Evolutionary conservation across 176 grass and related monocot species (phyloP).

Genomic region (Triticum monococcum): DNA sequence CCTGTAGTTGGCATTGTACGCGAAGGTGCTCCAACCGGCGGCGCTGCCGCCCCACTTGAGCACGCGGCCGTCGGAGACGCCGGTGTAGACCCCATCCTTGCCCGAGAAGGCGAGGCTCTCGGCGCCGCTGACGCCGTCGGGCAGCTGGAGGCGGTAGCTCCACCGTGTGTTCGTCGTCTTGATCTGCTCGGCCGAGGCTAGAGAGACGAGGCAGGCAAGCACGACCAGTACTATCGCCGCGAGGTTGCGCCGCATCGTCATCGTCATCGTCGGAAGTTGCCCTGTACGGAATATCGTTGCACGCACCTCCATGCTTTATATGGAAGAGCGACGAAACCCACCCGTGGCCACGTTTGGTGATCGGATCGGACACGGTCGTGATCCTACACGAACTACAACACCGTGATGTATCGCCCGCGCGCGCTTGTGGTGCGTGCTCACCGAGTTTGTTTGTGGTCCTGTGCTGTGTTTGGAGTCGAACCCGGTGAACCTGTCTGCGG

Average conservation of each 20-base stretch:
- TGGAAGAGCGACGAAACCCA: not conserved
- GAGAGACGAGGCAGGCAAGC: not conserved
- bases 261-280: not conserved
- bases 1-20: conserved; percentile 35
- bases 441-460: no score
- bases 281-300: not conserved
- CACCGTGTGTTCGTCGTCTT: conserved; percentile 24
- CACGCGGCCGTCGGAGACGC: conserved; percentile 47
- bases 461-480: no score
- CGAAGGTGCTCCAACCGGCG: conserved; percentile 37
- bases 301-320: not conserved
- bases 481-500: no score
- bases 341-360: not conserved
- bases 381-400: not conserved
- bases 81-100: conserved; percentile 41
- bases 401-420: no score
- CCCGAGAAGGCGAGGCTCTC: conserved; percentile 55
- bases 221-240: not conserved
- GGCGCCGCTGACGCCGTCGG: conserved; percentile 17
- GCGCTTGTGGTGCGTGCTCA: no score
- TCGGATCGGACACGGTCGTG: not conserved
- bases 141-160: not conserved
- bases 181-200: not conserved
- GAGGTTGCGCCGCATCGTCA: not conserved
- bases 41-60: conserved; percentile 44